Base-by-base conservation (phyloP, 495 filamentous ascomycete genomes). In the Aspergillus sparsus region DNA sequence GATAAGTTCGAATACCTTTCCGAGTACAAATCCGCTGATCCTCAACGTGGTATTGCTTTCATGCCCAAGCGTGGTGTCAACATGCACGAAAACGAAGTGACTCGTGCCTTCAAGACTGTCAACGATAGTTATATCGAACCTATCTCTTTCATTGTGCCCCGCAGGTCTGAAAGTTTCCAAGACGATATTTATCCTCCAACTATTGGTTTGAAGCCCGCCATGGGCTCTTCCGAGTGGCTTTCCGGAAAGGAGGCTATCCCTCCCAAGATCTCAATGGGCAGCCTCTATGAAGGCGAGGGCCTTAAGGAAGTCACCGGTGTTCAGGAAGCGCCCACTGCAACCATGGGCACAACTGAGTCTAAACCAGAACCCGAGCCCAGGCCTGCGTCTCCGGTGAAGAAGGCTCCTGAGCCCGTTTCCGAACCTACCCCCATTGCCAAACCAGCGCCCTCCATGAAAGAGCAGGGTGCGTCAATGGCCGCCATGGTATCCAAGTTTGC, bases 1-100 rank as follows among this genome's bases (percentile, higher is more conserved):
- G 92, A 97, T 80, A 97, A 96, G 74, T 96, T 98, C 71, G 94
- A 98, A 71, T 94, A 87, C 73, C 76, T 98, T 27, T 92, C 92
- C 21, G 93, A 98, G 70, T 94, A 98, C 81, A 96, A 97, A 76
- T 98, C 94, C 6, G 77, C 78, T 15, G 94, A 98, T 62, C 94
- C 94, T 27, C 94, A 98, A 79, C 85, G 94, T 65, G 94, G 94
- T 62, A 80, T 98, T 66, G 95, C 92, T 2, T 98, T 98, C 74
- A 74, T 98, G 66, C 95, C 94, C 18, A 94, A 96, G 76, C 90
- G 94, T 21, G 94, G 93, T 64, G 87, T 98, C 58, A 94, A 97
- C 71, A 88, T 93, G 46, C 92, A 97, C 73, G 94, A 98, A 62
- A 98, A 97, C 65, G 94, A 98, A 74, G 85, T 98, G 34, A 90